Evolutionary conservation across 108 stramenopile genomes (phyloP).

Genomic region (Nitzschia putrida): DNA sequence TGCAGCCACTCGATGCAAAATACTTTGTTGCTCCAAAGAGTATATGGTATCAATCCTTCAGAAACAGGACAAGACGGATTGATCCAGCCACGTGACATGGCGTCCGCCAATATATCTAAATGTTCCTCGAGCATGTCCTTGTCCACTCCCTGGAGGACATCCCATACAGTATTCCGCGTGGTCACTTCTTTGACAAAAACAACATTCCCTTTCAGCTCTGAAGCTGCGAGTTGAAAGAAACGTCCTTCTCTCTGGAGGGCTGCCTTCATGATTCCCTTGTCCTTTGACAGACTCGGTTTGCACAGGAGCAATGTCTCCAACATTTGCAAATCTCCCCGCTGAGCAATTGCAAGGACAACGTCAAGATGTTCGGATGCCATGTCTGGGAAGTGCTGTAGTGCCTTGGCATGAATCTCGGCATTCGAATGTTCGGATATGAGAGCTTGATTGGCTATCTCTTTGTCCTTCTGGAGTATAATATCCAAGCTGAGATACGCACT

Average conservation of each 20-base stretch:
- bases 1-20: constrained; percentile 38
- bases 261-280: constrained; percentile 32
- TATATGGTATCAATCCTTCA: constrained; percentile 33
- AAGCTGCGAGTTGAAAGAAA: constrained; percentile 19
- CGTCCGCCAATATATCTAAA: constrained; percentile 30
- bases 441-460: constrained; percentile 21
- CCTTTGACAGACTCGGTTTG: constrained; percentile 12
- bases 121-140: background rate
- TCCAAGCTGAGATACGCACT: constrained; percentile 40
- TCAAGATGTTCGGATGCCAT: background rate
- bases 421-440: constrained; percentile 12
- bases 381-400: constrained; percentile 20
- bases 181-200: constrained; percentile 30
- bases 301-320: constrained; percentile 7
- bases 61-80: constrained; percentile 14
- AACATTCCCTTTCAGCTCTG: constrained; percentile 6
- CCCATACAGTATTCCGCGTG: constrained; percentile 13
- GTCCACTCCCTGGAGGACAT: constrained; percentile 21
- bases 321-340: constrained; percentile 10
- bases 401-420: constrained; percentile 27
- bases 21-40: too few species aligned
- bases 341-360: constrained; percentile 12
- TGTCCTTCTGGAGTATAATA: background rate
- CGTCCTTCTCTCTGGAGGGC: constrained; percentile 17
- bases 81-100: constrained; percentile 16